Evolutionary conservation across 257 asterid species (phyloP).

Genomic region (Hygrophila difformis): DNA sequence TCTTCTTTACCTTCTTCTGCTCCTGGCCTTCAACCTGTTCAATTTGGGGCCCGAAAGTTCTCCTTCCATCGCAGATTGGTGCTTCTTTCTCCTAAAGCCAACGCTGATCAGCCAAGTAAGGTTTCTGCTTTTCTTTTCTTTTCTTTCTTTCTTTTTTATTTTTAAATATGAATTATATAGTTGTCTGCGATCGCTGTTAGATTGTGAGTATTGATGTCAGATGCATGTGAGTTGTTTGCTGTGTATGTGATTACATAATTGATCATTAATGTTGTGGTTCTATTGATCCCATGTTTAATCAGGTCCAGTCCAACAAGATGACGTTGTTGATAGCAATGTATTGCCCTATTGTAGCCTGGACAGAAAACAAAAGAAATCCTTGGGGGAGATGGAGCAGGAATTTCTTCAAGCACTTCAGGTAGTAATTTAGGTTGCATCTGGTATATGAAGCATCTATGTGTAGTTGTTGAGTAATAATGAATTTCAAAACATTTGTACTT

Average conservation of each 20-base stretch:
- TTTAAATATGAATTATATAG: not conserved
- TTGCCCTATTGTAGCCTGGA: constrained; percentile 65
- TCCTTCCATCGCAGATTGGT: constrained; percentile 25
- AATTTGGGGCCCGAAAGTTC: constrained; percentile 23
- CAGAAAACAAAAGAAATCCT: constrained; percentile 41
- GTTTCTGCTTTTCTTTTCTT: too few relatives aligned
- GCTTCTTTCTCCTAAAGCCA: constrained; percentile 45
- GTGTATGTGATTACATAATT: not conserved
- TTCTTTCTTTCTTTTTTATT: too few relatives aligned
- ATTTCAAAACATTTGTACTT: too few relatives aligned
- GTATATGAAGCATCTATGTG: too few relatives aligned
- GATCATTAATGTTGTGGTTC: not conserved
- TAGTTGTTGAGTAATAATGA: too few relatives aligned
- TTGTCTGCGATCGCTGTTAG: not conserved
- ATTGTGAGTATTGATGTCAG: too few relatives aligned
- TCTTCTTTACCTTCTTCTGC: constrained; percentile 36
- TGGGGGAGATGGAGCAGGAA: constrained; percentile 91
- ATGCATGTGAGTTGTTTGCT: not conserved
- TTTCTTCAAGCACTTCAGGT: constrained; percentile 88
- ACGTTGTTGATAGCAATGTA: constrained; percentile 55
- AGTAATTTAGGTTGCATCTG: too few relatives aligned
- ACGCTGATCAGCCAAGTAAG: constrained; percentile 70
- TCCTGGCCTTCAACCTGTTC: constrained; percentile 30
- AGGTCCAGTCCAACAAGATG: constrained; percentile 57
- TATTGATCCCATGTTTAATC: constrained; percentile 20